A percentile compares a stretch with the other conserved stretches of the same genome.
These are phyloP conservation scores for Colletotrichum sp. DNA, from an alignment of 2,329 filamentous ascomycete species.

Conservation along the genomic window DNA sequence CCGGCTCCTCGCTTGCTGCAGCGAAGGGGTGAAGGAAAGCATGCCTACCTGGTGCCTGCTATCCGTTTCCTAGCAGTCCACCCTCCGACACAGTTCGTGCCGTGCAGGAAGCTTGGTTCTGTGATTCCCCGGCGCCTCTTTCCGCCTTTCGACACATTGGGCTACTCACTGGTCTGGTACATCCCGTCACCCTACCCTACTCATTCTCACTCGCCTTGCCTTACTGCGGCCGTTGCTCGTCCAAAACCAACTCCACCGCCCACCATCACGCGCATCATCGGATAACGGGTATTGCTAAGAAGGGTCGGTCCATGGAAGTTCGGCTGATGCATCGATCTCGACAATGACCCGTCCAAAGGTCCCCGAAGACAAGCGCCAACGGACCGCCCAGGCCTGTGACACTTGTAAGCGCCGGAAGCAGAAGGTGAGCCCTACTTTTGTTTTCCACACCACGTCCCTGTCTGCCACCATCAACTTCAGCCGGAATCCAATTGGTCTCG, in stretches of 20 bases:
- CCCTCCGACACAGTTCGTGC: slow-evolving; percentile 2
- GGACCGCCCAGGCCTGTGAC: slow-evolving; percentile 68
- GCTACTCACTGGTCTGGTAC: not conserved
- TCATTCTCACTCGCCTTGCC: not conserved
- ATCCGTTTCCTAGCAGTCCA: slow-evolving; percentile 4
- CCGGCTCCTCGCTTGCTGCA: not conserved
- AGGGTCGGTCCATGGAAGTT: slow-evolving; percentile 10
- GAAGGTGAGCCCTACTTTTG: slow-evolving; percentile 55
- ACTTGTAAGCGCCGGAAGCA: slow-evolving; percentile 71
- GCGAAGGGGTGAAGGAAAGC: slow-evolving; percentile 2
- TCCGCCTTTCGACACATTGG: not conserved
- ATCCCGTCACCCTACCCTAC: not conserved
- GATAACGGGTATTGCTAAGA: slow-evolving; percentile 18
- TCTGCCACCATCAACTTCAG: not conserved
- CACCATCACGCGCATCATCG: slow-evolving; percentile 3
- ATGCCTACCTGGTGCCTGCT: slow-evolving; percentile 10
- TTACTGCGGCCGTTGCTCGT: not conserved
- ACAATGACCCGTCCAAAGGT: slow-evolving; percentile 60
- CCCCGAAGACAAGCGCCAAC: slow-evolving; percentile 64
- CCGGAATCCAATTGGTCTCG: not conserved
- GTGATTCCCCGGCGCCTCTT: slow-evolving; percentile 8
- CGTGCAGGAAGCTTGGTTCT: not conserved
- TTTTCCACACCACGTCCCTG: not conserved
- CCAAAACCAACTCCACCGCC: slow-evolving; percentile 10
- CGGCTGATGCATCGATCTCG: slow-evolving; percentile 24